Conservation (phyloP, 2,329 filamentous ascomycete species). For the Alternaria hordeiaustralica region DNA sequence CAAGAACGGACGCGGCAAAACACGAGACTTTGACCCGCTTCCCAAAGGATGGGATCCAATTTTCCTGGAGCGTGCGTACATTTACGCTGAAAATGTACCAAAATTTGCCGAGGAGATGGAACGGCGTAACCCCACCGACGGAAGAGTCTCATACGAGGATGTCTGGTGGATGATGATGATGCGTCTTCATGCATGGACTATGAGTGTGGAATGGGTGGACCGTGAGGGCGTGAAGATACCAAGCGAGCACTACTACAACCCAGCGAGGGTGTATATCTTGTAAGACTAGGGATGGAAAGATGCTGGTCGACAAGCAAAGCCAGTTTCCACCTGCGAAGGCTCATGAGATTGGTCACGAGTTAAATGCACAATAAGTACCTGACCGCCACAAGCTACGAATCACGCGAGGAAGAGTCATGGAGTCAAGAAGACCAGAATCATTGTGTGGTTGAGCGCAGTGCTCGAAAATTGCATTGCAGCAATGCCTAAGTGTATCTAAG, state of each 20-base stretch:
- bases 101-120: neutral
- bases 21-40: too few species aligned
- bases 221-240: neutral
- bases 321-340: too few species aligned
- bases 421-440: neutral
- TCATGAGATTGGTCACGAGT: too few species aligned
- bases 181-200: neutral
- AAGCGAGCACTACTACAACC: neutral
- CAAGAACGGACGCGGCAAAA: too few species aligned
- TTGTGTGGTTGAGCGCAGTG: neutral
- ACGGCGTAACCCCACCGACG: rapidly evolving
- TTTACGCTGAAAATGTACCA: neutral
- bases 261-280: neutral
- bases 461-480: conserved; percentile 1
- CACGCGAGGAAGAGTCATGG: too few species aligned
- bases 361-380: too few species aligned
- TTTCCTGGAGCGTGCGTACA: neutral
- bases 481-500: neutral
- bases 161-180: neutral
- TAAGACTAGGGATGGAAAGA: neutral
- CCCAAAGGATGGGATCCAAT: neutral
- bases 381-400: too few species aligned
- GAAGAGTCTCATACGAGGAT: neutral
- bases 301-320: too few species aligned
- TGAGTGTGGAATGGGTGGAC: neutral